Percentiles rank a stretch among this genome's conserved stretches.
Evolutionary conservation across 306 rosid genomes (phyloP).

Genomic region (Cucurbita moschata): DNA sequence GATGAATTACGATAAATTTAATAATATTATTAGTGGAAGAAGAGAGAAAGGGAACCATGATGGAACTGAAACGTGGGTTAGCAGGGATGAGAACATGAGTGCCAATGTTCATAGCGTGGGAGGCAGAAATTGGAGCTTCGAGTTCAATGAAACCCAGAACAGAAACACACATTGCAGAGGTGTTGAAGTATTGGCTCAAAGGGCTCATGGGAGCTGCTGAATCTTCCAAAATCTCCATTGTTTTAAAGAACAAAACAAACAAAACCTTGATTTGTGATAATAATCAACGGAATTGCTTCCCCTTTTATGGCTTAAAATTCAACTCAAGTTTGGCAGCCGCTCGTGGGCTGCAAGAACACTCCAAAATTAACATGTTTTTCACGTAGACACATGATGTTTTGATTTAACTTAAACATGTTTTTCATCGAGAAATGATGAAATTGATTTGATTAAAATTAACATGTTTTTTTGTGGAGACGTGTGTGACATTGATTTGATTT

Average conservation of each 20-base stretch:
- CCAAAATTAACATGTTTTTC: neutral
- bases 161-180: slow-evolving; percentile 3
- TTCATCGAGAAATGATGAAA: neutral
- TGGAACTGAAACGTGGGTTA: neutral
- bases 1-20: too few species aligned
- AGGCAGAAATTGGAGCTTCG: neutral
- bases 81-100: neutral
- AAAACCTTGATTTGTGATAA: neutral
- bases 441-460: too few species aligned
- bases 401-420: too few species aligned
- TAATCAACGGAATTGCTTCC: neutral
- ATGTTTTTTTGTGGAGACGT: too few species aligned
- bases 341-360: neutral
- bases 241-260: neutral
- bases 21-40: too few species aligned
- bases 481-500: too few species aligned
- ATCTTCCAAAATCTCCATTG: neutral
- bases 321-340: neutral
- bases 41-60: neutral
- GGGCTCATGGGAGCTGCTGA: slow-evolving; percentile 35
- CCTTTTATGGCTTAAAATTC: neutral
- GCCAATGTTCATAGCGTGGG: neutral
- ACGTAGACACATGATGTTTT: neutral
- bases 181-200: slow-evolving; percentile 34
- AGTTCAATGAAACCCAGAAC: neutral